Evolutionary conservation across 805 yeast species (phyloP), one percentile per base, ranked within the genome.

Genomic region (Blastobotrys peoriensis): DNA sequence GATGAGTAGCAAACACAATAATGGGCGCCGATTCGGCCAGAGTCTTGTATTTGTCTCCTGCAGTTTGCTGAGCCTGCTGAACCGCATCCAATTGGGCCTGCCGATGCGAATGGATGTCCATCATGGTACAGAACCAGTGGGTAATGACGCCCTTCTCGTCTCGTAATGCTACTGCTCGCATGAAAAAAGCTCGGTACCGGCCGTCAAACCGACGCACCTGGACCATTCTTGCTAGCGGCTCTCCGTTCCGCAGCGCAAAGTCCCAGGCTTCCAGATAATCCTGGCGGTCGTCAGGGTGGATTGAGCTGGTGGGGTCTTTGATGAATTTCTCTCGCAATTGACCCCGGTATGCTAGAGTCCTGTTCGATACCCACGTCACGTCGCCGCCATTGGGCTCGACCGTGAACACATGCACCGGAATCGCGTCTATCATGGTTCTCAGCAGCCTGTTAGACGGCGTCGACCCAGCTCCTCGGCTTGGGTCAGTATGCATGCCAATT

Each of bases 111-210:
- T 62, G 64, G 33, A 61, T 56, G 38, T 62, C 66, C 59, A 59
- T 58, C 54, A 54, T 50, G 2, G 64, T 59, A 17, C 62, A 62
- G 44, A 61, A 59, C 64, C 64, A 60, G 33, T 60, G 61, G 3
- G 59, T 53, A 18, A 60, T 56, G 2, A 58, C 43, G 13, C 64
- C 62, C 40, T 46, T 52, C 10, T 55, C 55, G 38, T 58, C 57
- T 5, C 61, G 52, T 30, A 62, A 36, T 10, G 66, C 65, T 2
- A 58, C 59, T 5, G 58, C 57, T 3, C 65, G 52, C 37, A 54
- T 51, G 16, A 58, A 49, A 33, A 61, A 58, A 33, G 50, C 57
- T 21, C 63, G 46, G 36, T 61, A 62, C 8, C 45, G 44, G 4
- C 61, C 63, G 43, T 62, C 66, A 45, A 61, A 62, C 23, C 66